These are phyloP conservation scores for Myotisia sp. DNA, from an alignment of 2,329 filamentous ascomycete species.

Conservation along the genomic window DNA sequence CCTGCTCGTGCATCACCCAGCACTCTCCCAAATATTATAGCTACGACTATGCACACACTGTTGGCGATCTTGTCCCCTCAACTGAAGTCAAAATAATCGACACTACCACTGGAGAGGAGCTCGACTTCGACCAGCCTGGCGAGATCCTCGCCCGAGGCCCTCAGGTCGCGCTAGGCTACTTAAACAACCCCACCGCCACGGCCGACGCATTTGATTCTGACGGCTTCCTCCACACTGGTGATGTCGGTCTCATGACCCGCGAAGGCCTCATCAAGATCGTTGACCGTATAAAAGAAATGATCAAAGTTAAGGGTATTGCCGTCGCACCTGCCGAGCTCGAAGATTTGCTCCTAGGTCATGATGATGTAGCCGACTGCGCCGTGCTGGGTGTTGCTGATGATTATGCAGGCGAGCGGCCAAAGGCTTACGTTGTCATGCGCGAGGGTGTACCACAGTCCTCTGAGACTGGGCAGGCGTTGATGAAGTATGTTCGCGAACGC, in stretches of 20 bases:
- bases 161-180: slow-evolving; percentile 40
- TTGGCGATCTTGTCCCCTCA: slow-evolving; percentile 35
- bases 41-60: slow-evolving; percentile 33
- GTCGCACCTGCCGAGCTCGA: slow-evolving; percentile 39
- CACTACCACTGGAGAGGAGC: slow-evolving; percentile 41
- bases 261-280: slow-evolving; percentile 30
- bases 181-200: slow-evolving; percentile 38
- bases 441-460: slow-evolving; percentile 35
- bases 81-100: slow-evolving; percentile 38
- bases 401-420: slow-evolving; percentile 47
- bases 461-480: slow-evolving; percentile 33
- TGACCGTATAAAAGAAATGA: slow-evolving; percentile 39
- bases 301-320: slow-evolving; percentile 43
- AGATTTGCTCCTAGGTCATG: slow-evolving; percentile 34
- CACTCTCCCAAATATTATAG: slow-evolving; percentile 41
- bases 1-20: slow-evolving; percentile 46
- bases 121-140: slow-evolving; percentile 34
- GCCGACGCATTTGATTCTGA: slow-evolving; percentile 35
- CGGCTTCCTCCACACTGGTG: slow-evolving; percentile 43
- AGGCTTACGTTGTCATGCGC: slow-evolving; percentile 52
- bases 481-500: slow-evolving; percentile 43
- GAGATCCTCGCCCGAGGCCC: slow-evolving; percentile 42
- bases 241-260: slow-evolving; percentile 35
- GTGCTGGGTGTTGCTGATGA: slow-evolving; percentile 31
- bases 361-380: slow-evolving; percentile 35